Evolutionary conservation across 148 eudicot species (phyloP).

Genomic region (Vaccinium macrocarpon): DNA sequence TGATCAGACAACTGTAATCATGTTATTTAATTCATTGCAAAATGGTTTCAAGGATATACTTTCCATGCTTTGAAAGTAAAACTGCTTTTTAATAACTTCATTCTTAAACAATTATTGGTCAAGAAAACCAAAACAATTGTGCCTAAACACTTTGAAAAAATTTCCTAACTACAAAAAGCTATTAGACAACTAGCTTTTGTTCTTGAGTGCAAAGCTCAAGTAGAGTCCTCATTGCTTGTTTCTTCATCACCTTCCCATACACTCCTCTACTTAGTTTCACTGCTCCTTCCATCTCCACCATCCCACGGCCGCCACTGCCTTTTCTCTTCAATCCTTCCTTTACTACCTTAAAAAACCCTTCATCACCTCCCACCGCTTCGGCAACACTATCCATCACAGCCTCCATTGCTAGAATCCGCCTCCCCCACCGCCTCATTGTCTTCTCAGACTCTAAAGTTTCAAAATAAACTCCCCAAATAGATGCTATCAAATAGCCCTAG

Average conservation of each 20-base stretch:
- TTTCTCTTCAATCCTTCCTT: conserved; percentile 54
- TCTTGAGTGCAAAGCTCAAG: conserved; percentile 33
- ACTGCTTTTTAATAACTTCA: not conserved
- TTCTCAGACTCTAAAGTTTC: conserved; percentile 60
- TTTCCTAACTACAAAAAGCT: not conserved
- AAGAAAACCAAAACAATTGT: conserved; percentile 18
- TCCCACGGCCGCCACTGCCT: conserved; percentile 26
- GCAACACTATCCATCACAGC: conserved; percentile 55
- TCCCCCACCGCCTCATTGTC: conserved; percentile 64
- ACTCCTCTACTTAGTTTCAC: conserved; percentile 87
- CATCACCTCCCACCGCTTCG: conserved; percentile 78
- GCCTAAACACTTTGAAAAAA: not conserved
- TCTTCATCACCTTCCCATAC: conserved; percentile 84
- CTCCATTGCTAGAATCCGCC: conserved; percentile 58
- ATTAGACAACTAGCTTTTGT: conserved; percentile 12
- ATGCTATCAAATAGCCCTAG: conserved; percentile 62
- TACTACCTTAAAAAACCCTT: conserved; percentile 55
- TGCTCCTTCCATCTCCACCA: conserved; percentile 68
- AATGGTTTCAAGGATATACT: not conserved
- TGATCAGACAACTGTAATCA: no score
- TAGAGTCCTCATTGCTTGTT: conserved; percentile 66
- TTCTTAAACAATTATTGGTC: not conserved
- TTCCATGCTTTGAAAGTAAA: not conserved
- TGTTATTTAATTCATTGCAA: no score
- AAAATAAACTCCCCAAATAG: conserved; percentile 67